A percentile compares a stretch with the other conserved stretches of the same genome.
Evolutionary conservation across 352 stramenopile genomes (phyloP).

Genomic region (Globisporangium orthogonon): DNA sequence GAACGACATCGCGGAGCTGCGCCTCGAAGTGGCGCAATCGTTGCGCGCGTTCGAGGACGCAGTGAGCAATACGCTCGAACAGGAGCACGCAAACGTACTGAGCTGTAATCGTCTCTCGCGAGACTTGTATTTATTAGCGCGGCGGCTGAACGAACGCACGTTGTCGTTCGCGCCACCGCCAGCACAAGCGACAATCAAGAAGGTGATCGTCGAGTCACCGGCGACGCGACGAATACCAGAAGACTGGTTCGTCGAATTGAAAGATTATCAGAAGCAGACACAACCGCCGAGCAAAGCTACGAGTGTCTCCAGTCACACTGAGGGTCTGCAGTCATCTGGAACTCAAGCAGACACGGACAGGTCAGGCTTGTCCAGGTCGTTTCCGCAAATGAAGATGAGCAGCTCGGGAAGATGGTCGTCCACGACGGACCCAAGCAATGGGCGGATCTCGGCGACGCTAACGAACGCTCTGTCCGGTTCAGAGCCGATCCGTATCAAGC

Average conservation of each 20-base stretch:
- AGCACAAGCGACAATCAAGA: constrained; percentile 71
- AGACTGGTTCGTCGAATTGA: constrained; percentile 68
- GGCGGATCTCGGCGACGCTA: constrained; percentile 17
- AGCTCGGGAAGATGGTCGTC: constrained; percentile 26
- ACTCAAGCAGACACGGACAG: constrained; percentile 29
- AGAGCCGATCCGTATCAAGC: constrained; percentile 41
- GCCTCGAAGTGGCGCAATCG: constrained; percentile 23
- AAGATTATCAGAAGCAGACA: constrained; percentile 19
- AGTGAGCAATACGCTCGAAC: constrained; percentile 21
- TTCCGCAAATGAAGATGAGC: constrained; percentile 30
- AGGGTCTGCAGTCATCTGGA: constrained; percentile 29
- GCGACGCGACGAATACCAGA: constrained; percentile 65
- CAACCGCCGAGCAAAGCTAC: not conserved
- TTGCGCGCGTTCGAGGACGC: constrained; percentile 31
- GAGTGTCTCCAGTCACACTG: constrained; percentile 20
- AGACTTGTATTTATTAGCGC: constrained; percentile 49
- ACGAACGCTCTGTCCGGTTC: constrained; percentile 20
- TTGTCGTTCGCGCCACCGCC: constrained; percentile 53
- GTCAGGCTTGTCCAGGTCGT: constrained; percentile 36
- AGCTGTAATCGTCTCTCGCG: constrained; percentile 63
- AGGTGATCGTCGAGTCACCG: constrained; percentile 56
- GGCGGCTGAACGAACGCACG: constrained; percentile 46
- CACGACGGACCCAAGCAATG: constrained; percentile 31
- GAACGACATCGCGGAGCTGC: constrained; percentile 54
- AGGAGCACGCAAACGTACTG: constrained; percentile 41